Evolutionary conservation across 192 early-diverging fungal species (phyloP), one percentile per base, ranked within the genome.

Genomic region (Coemansia erecta): DNA sequence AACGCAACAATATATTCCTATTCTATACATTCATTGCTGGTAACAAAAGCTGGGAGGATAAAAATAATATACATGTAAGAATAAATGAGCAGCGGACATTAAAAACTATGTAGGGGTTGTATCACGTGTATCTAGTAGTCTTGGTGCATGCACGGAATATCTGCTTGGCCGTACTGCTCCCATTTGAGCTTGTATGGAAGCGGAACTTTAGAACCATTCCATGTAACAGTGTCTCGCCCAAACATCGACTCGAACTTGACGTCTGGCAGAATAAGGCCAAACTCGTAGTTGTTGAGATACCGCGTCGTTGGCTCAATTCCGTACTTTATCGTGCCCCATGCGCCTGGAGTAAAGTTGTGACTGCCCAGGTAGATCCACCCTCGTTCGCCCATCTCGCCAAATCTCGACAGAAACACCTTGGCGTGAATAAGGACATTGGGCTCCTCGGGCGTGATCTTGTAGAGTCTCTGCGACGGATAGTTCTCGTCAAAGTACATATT

Each of bases 301-400:
- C n/a, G 8, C 1, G 39, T 2, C 22, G 24, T 17, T 23, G 39
- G 0, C 8, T 41, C 13, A 5, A 8, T n/a, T 18, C 21, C 39
- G 17, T 8, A 8, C 21, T 23, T 43, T 21, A 48, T 5, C 12
- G 41, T 19, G 17, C 73, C 73, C 73, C 73, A 76, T 1, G 73
- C 73, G 13, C 63, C 67, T 12, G 63, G 58, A 2, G 73, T 70
- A 49, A 70, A 76, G 43, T 76, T 76, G 33, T 76, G 73, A 33
- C 67, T 70, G 1, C 73, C 73, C 21, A 76, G 22, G 11, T 76
- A 76, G 45, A 76, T 60, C 73, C 73, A 76, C 12, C 73, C 73
- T 14, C 50, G n/a, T 4, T 22, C 26, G 24, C 22, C 24, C 0
- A 15, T 56, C 33, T 28, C 18, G 1, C 61, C 52, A n/a, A 23